A percentile compares a stretch with the other conserved stretches of the same genome.
These are phyloP conservation scores for Didymella pinodella DNA, from an alignment of 2,329 filamentous ascomycete genomes.

Conservation along the genomic window DNA sequence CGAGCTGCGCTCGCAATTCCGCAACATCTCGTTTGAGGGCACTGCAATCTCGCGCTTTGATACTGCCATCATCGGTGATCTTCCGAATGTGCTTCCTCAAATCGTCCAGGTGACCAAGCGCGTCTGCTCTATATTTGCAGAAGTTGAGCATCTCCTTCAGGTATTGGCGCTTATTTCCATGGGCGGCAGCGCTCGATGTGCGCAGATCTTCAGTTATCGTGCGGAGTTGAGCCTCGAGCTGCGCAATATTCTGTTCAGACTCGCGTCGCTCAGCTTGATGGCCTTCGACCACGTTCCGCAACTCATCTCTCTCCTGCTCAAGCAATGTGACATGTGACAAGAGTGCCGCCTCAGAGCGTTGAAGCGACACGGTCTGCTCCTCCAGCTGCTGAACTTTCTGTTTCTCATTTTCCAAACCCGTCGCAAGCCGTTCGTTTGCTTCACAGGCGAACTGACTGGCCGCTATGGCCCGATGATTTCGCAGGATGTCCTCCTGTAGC, in stretches of 20 bases:
- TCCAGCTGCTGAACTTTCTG: constrained; percentile 25
- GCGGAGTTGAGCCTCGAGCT: constrained; percentile 26
- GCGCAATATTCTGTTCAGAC: constrained; percentile 18
- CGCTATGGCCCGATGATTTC: constrained; percentile 28
- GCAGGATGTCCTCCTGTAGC: constrained; percentile 30
- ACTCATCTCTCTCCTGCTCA: constrained; percentile 25
- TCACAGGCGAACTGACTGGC: constrained; percentile 27
- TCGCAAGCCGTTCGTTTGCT: constrained; percentile 24
- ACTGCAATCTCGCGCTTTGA: constrained; percentile 12
- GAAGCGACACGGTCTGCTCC: constrained; percentile 15
- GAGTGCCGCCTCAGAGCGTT: constrained; percentile 25
- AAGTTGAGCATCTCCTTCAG: constrained; percentile 16
- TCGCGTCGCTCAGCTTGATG: constrained; percentile 4
- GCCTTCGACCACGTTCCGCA: constrained; percentile 12
- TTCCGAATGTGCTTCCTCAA: constrained; percentile 23
- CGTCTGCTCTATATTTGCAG: constrained; percentile 7
- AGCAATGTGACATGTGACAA: constrained; percentile 19
- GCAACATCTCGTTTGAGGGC: constrained; percentile 10
- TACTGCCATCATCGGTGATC: constrained; percentile 12
- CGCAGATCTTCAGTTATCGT: constrained; percentile 23
- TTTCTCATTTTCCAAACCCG: constrained; percentile 29
- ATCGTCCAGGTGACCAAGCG: constrained; percentile 13
- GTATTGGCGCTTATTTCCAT: constrained; percentile 16
- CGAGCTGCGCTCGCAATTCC: constrained; percentile 2
- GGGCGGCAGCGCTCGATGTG: constrained; percentile 5